Base-by-base conservation (phyloP, 192 early-diverging fungal genomes). In the Coemansia sp. region DNA sequence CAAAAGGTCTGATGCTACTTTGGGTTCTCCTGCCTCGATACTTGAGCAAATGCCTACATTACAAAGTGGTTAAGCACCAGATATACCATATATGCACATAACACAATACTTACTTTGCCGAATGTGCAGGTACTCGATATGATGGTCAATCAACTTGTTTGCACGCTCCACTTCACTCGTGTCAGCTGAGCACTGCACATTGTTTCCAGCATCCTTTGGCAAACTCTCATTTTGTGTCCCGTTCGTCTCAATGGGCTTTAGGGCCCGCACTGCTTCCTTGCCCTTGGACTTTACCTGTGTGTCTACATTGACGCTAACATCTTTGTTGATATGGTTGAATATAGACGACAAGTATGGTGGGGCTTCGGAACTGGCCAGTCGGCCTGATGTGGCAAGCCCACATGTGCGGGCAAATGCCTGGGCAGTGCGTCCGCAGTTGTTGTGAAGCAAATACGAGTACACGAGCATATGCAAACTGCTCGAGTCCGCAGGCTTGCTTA, bases 361-460 rank as follows among this genome's bases (percentile, higher is more conserved):
- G 1, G 69, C 65, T 3, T 27, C 23, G 1, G 12, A 17, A 39
- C 58, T 58, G 3, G 65, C 50, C 4, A 80, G 62, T 3, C 62
- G 41, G 3, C 72, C 72, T 1, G 63, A 65, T 0, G 68, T 74
- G 41, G 72, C 68, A 5, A 80, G 61, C 2, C 72, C 72, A 17
- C 72, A 59, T 0, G 72, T 72, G 2, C 72, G 71, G 4, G 77
- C 71, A 71, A 80, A 80, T 4, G 77, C 77, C 51, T 74, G 62
- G 25, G 77, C 77, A 0, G 77, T 71, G 26, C 72, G 65, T 1
- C 72, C 77, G 47, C 66, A 75, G 52, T 80, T 80, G 61, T 67
- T 80, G 57, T 80, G 77, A 11, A 80, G 65, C 39, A 80, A 52
- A 53, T 68, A 80, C 10, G 72, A 67, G 63, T 80, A 80, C 1